Evolutionary conservation across 1,284 basidiomycete genomes (phyloP), one percentile per base, ranked within the genome.

Genomic region (Heterobasidion parviporum): DNA sequence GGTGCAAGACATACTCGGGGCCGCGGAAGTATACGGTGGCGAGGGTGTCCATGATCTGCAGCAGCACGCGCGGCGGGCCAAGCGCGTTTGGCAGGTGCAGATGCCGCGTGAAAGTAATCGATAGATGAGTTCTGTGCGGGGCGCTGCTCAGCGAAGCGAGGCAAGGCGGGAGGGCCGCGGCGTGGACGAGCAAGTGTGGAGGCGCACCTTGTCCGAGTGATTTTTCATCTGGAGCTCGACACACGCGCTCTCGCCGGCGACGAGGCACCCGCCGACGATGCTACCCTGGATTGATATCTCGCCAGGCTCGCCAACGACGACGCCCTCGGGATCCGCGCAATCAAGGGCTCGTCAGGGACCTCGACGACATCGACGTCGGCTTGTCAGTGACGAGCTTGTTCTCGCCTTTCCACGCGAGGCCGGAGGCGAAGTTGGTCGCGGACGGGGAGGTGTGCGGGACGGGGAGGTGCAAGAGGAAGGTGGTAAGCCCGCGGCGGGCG

Each of bases 171-270:
- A 20, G 26, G 35, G 18, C 15, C 33, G 14, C 7, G 1, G 1
- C 1, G 20, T 15, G 18, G 33, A 9, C 18, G 41, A 35, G 16
- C 26, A 5, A 3, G 3, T 26, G 33, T 35, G 45, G 18, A n/a
- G 20, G 61, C 69, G 18, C 43, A 87, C 88, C 72, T 85, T 87
- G 51, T 70, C 70, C 0, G 87, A 87, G 64, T 89, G 85, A 62
- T 91, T 91, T 73, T 83, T 89, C 49, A 90, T 83, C 58, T 85
- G 81, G 52, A 91, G 68, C 62, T 89, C 84, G 44, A 91, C 73
- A 63, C 84, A 86, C 14, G 79, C 82, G 59, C 78, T 79, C 63
- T 83, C 80, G 4, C 88, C 88, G 18, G 83, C 80, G 9, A 89
- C 75, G 35, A 86, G 62, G 20, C 85, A 70, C 6, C 78, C 81